Evolutionary conservation across 2,329 filamentous ascomycete species (phyloP), one percentile per base, ranked within the genome.

Genomic region (Berkeleyomyces basicola): DNA sequence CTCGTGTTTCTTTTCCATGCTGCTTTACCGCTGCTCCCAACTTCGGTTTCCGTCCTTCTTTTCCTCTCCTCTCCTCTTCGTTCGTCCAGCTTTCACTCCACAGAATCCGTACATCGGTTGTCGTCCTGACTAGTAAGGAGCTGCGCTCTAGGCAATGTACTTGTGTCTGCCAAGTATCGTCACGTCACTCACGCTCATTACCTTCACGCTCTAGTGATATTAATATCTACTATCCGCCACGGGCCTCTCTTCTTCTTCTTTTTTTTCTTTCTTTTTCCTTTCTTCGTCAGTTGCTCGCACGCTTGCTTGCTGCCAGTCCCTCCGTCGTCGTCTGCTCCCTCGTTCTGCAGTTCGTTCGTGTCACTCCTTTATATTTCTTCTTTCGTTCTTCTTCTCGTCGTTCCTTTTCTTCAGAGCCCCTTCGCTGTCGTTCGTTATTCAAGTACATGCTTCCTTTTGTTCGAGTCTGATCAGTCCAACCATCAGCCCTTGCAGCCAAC

Each of bases 1-100:
- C 51, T 49, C 55, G 43, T 33, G 58, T 58, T 59, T 55, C 51
- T 11, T 55, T 73, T 76, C 40, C 51, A 59, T 43, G 57, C 37
- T 31, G 39, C 39, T 59, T n/a, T 59, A 23, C 11, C 43, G 39
- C 43, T 59, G 43, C 39, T 59, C 57, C 57, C 40, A 59, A 43
- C 39, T 46, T 59, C 57, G 39, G n/a, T 59, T 33, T 59, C 4
- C 16, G 3, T 42, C 57, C 37, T 9, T 40, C 9, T 46, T 43
- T 46, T 46, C 39, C 10, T 59, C 9, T 43, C 9, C 43, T 39
- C 40, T 37, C n/a, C 43, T 7, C 31, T 23, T 46, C 31, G 9
- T 43, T 36, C 57, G n/a, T 44, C 40, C 23, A 23, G 23, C 23
- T 43, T n/a, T 59, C 33, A 10, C 43, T 43, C 43, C 14, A 33